Conservation (phyloP, 2,329 filamentous ascomycete species). For the Fusarium tupiense region DNA sequence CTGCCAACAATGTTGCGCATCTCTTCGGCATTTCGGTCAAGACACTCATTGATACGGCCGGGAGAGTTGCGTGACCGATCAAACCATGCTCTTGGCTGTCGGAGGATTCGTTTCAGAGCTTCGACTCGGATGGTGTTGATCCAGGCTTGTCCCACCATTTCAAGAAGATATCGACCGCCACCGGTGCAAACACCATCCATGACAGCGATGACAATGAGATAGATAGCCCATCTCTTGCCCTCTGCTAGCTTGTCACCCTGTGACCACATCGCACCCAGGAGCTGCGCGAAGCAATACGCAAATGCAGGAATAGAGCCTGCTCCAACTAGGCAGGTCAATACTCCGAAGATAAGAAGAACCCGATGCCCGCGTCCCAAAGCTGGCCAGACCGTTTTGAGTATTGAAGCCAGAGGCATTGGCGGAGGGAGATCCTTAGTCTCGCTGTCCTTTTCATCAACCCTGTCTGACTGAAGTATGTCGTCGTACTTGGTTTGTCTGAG, state of each 20-base stretch:
- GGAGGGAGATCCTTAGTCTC: slow-evolving; percentile 2
- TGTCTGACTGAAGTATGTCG: background rate
- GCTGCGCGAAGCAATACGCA: slow-evolving; percentile 76
- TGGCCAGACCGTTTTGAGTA: slow-evolving; percentile 72
- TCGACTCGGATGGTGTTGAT: slow-evolving; percentile 74
- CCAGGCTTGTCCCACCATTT: slow-evolving; percentile 79
- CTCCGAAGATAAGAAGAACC: slow-evolving; percentile 65
- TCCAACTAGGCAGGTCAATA: slow-evolving; percentile 70
- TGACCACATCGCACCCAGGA: slow-evolving; percentile 76
- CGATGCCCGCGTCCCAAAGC: slow-evolving; percentile 63
- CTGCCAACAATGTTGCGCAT: slow-evolving; percentile 84
- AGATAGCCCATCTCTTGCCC: slow-evolving; percentile 74
- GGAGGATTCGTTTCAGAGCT: slow-evolving; percentile 75
- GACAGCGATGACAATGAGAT: slow-evolving; percentile 73
- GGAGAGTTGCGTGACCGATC: slow-evolving; percentile 73
- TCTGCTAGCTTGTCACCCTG: slow-evolving; percentile 56
- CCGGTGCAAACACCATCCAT: slow-evolving; percentile 74
- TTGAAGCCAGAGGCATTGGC: slow-evolving; percentile 37
- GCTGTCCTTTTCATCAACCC: background rate
- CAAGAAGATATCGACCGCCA: slow-evolving; percentile 75
- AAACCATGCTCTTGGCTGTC: slow-evolving; percentile 84
- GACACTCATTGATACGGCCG: slow-evolving; percentile 71
- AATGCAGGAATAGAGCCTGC: slow-evolving; percentile 78
- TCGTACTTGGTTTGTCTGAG: slow-evolving; percentile 11
- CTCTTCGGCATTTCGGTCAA: slow-evolving; percentile 87